Evolutionary conservation across 768 basidiomycete species (phyloP).

Genomic region (Porphyrellus cyaneotinctus): DNA sequence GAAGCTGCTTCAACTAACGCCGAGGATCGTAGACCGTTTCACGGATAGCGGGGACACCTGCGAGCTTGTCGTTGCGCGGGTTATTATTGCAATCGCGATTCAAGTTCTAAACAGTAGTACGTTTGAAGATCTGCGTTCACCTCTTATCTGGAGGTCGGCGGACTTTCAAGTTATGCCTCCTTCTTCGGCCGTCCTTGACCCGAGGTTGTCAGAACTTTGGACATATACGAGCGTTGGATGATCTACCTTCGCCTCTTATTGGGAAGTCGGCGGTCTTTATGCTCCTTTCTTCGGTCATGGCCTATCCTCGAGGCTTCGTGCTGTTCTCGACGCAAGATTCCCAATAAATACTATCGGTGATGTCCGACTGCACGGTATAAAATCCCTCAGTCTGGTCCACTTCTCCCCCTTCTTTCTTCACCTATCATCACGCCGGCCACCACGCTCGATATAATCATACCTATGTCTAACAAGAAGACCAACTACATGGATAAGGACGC

Average conservation of each 20-base stretch:
- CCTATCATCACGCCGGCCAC: not conserved
- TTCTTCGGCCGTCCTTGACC: not conserved
- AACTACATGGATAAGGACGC: conserved; percentile 1
- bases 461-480: conserved; percentile 3
- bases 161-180: not conserved
- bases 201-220: too few relatives aligned
- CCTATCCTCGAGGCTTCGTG: not conserved
- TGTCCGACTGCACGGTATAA: not conserved
- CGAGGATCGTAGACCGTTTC: too few relatives aligned
- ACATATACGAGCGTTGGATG: too few relatives aligned
- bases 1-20: too few relatives aligned
- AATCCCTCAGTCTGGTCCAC: not conserved
- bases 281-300: not conserved
- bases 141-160: not conserved
- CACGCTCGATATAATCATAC: not conserved
- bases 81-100: too few relatives aligned
- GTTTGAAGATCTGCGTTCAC: not conserved
- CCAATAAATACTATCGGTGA: not conserved
- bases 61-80: too few relatives aligned
- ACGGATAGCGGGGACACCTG: too few relatives aligned
- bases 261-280: not conserved
- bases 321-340: not conserved
- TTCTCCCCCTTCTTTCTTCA: not conserved
- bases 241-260: too few relatives aligned
- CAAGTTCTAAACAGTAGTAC: too few relatives aligned